These are phyloP conservation scores for Globisporangium sylvaticum DNA, from an alignment of 352 stramenopile genomes.

Conservation along the genomic window DNA sequence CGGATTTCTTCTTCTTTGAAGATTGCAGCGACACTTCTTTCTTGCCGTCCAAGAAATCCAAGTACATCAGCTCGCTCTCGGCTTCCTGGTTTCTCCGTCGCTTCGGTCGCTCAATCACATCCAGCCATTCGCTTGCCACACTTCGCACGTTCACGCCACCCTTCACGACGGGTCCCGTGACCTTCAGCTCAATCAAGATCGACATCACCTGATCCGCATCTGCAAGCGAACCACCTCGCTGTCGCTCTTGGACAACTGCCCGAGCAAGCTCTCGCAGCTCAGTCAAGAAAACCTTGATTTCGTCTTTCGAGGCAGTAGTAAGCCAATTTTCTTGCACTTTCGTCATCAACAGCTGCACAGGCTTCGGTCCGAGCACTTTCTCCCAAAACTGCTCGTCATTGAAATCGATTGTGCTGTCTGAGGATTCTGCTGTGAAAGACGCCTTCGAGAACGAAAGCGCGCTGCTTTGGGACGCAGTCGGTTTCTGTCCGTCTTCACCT, in stretches of 20 bases:
- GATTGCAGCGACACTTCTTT: conserved; percentile 41
- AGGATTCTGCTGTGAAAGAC: conserved; percentile 82
- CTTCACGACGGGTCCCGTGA: conserved; percentile 76
- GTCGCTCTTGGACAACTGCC: conserved; percentile 78
- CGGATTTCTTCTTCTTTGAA: conserved; percentile 29
- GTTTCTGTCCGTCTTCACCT: conserved; percentile 27
- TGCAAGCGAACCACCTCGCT: conserved; percentile 76
- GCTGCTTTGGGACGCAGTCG: conserved; percentile 42
- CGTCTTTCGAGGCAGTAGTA: conserved; percentile 60
- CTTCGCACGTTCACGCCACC: conserved; percentile 68
- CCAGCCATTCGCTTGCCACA: conserved; percentile 77
- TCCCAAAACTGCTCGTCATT: conserved; percentile 91
- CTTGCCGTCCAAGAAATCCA: conserved; percentile 76
- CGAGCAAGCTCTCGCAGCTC: conserved; percentile 76
- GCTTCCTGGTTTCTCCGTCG: conserved; percentile 80
- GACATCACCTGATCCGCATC: conserved; percentile 84
- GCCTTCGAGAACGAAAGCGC: conserved; percentile 88
- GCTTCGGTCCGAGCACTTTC: conserved; percentile 86
- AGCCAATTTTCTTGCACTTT: conserved; percentile 86
- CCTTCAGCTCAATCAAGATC: conserved; percentile 87
- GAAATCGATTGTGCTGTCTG: conserved; percentile 87
- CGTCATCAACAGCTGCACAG: conserved; percentile 82
- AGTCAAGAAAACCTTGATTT: conserved; percentile 80
- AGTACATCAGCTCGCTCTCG: conserved; percentile 84
- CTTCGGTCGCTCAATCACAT: conserved; percentile 86